Evolutionary conservation across 805 yeast genomes (phyloP), one percentile per base, ranked within the genome.

Genomic region (Kodamaea laetipori): DNA sequence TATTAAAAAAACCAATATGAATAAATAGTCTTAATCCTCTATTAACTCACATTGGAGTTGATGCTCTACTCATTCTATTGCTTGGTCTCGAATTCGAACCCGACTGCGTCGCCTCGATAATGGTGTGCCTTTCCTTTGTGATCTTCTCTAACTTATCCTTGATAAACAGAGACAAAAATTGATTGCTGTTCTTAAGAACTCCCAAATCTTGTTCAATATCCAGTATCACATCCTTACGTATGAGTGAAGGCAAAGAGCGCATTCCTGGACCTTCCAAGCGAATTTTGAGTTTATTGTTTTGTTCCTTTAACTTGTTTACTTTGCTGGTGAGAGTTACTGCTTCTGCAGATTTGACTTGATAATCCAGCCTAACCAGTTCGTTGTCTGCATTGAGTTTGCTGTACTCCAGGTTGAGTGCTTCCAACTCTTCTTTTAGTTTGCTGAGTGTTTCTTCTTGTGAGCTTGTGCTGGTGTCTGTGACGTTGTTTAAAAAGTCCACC

Each of bases 61-160:
- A 47, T 6, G 68, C 72, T 30, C 76, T 52, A 50, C 74, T 69
- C 4, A 66, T 56, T 37, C 74, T 54, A 46, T 63, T 66, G 37
- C 56, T 62, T 7, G 66, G 64, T 19, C 74, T 50, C 38, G 63
- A 56, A 36, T 55, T 53, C 1, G 69, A 54, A 2, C 67, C 66
- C 11, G 60, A 45, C 9, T 52, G 49, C 2, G 63, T 51, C 15
- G 53, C 46, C 24, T 69, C 74, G 39, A 67, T 43, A 11, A 63
- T 44, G 7, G 50, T 37, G 13, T 55, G 62, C 31, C 74, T 55
- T 49, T 70, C 75, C 46, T 58, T 60, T 6, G 64, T 55, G 13
- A 69, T 39, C 47, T 61, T 60, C 32, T 68, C 73, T 18, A 68
- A 50, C 31, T 61, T 66, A 38, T 60, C 63, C n/a, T 55, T 41